Evolutionary conservation across 345 rosid species (phyloP), one percentile per base, ranked within the genome.

Genomic region (Toxicodendron radicans): DNA sequence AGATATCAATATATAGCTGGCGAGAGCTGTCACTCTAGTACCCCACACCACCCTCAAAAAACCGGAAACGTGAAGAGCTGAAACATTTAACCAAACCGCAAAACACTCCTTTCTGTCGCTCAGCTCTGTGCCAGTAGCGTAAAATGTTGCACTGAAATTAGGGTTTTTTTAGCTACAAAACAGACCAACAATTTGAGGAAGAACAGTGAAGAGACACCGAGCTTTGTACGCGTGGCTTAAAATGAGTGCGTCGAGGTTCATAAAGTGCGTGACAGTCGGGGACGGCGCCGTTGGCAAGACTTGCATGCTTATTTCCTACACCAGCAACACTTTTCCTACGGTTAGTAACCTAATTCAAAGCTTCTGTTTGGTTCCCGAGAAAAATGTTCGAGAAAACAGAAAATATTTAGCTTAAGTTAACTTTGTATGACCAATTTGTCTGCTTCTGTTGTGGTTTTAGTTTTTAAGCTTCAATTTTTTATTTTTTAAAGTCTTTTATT

Each of bases 281-380:
- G 95, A 90, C 58, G 95, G 95, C 14, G 95, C 92, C 53, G 95
- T 90, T 10, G 95, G 95, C 69, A 90, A 90, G 85, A 90, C 95
- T 58, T 90, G 95, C 82, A 85, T 90, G 83, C 94, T 90, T 71
- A 90, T 90, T 67, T 90, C 91, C 73, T 89, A 89, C 80, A 89
- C 94, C 74, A 88, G 92, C 83, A 90, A 90, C 81, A 88, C 86
- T 83, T 90, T 88, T 72, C 92, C 95, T 6, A 87, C 92, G 35
- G 94, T 91, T 24, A 76, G 87, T 41, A 7, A 8, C 14, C 66
- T 27, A 59, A 16, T 65, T 68, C 32, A 18, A 38, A 1, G 7
- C 27, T 72, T 66, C 33, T 64, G 76, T 71, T 66, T 53, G 66
- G 41, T 66, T 35, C 21, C 59, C 10, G 12, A 52, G 77, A 63